These are phyloP conservation scores for Calonectria pteridis DNA, from an alignment of 2,329 filamentous ascomycete species.

Conservation along the genomic window DNA sequence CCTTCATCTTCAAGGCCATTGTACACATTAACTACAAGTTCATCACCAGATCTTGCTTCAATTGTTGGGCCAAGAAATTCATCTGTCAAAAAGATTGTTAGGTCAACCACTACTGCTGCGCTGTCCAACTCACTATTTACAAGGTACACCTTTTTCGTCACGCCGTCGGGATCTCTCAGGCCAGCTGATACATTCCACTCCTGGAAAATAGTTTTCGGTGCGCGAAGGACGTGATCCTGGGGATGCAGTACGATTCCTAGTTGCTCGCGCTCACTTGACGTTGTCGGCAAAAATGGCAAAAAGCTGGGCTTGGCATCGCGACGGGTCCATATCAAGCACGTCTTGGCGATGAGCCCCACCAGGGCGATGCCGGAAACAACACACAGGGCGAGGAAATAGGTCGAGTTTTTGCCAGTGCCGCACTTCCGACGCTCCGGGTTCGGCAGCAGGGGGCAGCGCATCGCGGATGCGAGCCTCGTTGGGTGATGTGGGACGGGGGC, in stretches of 20 bases:
- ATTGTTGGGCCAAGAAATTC: slow-evolving; percentile 79
- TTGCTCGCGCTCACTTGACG: background rate
- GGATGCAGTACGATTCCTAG: background rate
- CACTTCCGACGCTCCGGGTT: background rate
- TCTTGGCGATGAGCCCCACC: background rate
- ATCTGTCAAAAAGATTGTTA: slow-evolving; percentile 29
- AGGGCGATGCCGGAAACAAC: background rate
- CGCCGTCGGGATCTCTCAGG: slow-evolving; percentile 11
- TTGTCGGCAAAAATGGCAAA: background rate
- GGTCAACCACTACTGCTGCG: background rate
- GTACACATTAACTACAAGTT: slow-evolving; percentile 74
- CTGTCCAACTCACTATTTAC: slow-evolving; percentile 34
- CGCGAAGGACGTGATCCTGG: background rate
- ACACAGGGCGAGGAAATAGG: background rate
- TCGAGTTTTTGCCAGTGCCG: background rate
- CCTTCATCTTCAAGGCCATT: slow-evolving; percentile 73
- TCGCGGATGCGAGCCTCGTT: background rate
- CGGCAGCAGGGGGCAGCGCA: background rate
- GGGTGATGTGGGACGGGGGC: background rate
- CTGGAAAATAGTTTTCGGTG: background rate
- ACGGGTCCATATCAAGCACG: background rate
- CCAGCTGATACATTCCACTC: background rate
- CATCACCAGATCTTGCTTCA: slow-evolving; percentile 78
- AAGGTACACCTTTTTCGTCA: slow-evolving; percentile 42
- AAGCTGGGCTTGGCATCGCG: background rate